Percentiles rank a stretch among this genome's conserved stretches.
Conservation (phyloP, 192 early-diverging fungal genomes). For the Pilaira anomala region DNA sequence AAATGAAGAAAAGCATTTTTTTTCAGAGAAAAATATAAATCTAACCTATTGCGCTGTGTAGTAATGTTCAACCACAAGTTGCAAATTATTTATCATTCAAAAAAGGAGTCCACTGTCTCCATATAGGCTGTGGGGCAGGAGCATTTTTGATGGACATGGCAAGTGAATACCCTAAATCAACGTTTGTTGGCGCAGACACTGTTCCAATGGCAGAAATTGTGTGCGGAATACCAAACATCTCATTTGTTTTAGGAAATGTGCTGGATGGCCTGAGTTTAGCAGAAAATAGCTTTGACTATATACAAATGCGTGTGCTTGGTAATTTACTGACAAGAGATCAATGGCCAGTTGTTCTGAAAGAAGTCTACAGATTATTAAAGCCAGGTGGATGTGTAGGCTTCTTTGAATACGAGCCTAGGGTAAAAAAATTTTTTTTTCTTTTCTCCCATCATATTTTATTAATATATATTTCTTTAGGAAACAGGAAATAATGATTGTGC, state of each 20-base stretch:
- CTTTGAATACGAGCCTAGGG: constrained; percentile 15
- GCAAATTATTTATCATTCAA: constrained; percentile 2
- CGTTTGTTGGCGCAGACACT: constrained; percentile 30
- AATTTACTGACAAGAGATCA: constrained; percentile 7
- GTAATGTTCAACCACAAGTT: background rate
- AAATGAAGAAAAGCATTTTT: too few relatives aligned
- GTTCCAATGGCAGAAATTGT: constrained; percentile 12
- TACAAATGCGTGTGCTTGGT: constrained; percentile 23
- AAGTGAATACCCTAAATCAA: constrained; percentile 8
- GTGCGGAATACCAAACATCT: constrained; percentile 16
- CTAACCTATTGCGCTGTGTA: background rate
- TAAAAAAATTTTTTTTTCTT: background rate
- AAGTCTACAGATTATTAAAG: constrained; percentile 20
- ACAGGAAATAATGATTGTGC: constrained; percentile 7
- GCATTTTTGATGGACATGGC: constrained; percentile 33
- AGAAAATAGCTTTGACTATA: constrained; percentile 31
- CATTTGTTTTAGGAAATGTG: constrained; percentile 27
- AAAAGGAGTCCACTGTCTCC: constrained; percentile 20
- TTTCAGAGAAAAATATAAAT: background rate
- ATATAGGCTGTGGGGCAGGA: constrained; percentile 32
- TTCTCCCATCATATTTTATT: background rate
- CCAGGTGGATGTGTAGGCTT: constrained; percentile 27
- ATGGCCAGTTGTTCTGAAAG: constrained; percentile 15
- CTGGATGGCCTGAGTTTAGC: constrained; percentile 22
- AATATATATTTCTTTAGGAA: background rate